Base-by-base conservation (phyloP, 768 basidiomycete genomes). In the Epithele typhae region DNA sequence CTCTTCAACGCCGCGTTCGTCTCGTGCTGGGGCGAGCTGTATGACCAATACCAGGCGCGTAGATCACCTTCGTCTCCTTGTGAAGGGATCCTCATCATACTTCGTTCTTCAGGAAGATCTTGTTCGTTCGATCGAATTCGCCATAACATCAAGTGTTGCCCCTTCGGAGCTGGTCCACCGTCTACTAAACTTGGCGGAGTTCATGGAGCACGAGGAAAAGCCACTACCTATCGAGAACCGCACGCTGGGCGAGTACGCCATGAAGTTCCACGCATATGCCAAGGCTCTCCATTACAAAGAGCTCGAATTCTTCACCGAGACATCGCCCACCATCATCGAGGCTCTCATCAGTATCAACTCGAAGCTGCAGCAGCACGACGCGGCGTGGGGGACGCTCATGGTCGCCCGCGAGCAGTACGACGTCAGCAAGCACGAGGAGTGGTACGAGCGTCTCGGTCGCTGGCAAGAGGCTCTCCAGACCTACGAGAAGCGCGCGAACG, bases 221-320 rank as follows among this genome's bases (percentile, higher is more conserved):
- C 79, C 89, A 0, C 73, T 98, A 1, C 92, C 92, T 1, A 96
- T 98, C 50, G 92, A 96, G 57, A 85, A 93, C 56, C 80, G 90
- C 42, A 91, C 89, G 11, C 78, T 98, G 12, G 96, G 95, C 30
- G 90, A 93, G 59, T 92, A 94, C 59, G 93, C 96, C 0, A 79
- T 90, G 71, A 87, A 85, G 53, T 92, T 88, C 64, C 86, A 91
- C 64, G 94, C 94, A 0, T 97, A 92, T 55, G 96, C 96, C 3
- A 98, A 98, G 63, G 94, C 95, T 0, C 75, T 99, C 22, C 96
- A 99, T 64, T 99, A 98, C 73, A 98, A 98, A 64, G 96, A 99
- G 58, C 76, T 94, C 27, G 95, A 99, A 65, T 98, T 89, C 66
- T 95, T 96, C 61, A 81, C 85, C 5, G 94, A 95, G 59, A 87